Conservation (phyloP, 1,284 basidiomycete species). For the Xanthoconium separans region DNA sequence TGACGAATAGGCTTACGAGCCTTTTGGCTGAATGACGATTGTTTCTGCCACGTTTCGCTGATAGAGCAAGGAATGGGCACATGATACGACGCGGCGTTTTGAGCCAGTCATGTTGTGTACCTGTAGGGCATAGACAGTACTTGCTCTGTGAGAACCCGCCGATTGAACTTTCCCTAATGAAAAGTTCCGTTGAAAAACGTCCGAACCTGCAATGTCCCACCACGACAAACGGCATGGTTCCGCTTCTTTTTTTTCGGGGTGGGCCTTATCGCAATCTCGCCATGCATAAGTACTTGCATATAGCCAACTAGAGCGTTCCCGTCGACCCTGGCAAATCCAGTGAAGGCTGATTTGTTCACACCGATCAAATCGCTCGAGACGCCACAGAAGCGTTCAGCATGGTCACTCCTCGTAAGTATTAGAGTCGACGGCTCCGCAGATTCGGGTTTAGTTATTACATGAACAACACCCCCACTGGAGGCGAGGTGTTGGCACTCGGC, state of each 20-base stretch:
- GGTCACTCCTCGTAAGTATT: too few relatives aligned
- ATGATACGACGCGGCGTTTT: neutral
- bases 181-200: neutral
- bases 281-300: neutral
- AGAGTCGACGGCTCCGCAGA: neutral
- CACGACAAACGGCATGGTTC: neutral
- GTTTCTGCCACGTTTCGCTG: neutral
- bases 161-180: too few relatives aligned
- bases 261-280: neutral
- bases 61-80: too few relatives aligned
- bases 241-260: neutral
- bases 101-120: neutral
- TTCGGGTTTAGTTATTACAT: neutral
- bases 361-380: neutral
- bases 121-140: neutral
- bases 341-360: neutral
- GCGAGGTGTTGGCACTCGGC: neutral
- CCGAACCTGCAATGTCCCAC: neutral
- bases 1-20: neutral
- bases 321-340: slow-evolving; percentile 4
- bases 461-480: neutral
- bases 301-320: neutral
- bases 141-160: too few relatives aligned
- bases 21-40: neutral
- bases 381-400: slow-evolving; percentile 2